Conservation (phyloP, 176 grass and related monocot genomes). For the Phoenix roebelenii region DNA sequence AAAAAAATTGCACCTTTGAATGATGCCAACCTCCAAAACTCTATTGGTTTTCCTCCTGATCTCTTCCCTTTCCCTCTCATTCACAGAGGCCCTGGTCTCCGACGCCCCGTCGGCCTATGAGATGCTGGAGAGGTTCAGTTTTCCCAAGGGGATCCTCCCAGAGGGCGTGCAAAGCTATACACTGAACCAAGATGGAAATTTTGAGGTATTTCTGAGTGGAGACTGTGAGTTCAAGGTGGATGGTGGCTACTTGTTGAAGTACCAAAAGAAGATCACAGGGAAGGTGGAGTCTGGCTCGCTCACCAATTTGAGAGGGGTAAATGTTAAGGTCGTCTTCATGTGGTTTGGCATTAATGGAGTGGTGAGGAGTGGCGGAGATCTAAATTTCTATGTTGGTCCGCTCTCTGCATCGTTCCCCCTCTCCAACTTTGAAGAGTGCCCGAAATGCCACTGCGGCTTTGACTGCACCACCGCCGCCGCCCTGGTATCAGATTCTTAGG, state of each 20-base stretch:
- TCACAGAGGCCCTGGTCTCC: background rate
- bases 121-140: constrained; percentile 37
- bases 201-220: constrained; percentile 20
- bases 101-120: constrained; percentile 27
- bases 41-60: background rate
- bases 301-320: constrained; percentile 12
- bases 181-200: constrained; percentile 18
- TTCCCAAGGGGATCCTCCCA: constrained; percentile 42
- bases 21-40: no score
- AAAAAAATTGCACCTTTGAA: no score
- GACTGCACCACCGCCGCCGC: background rate
- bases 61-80: background rate
- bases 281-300: constrained; percentile 24
- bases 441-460: constrained; percentile 24
- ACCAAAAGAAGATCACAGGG: constrained; percentile 26
- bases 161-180: constrained; percentile 22
- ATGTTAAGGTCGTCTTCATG: constrained; percentile 25
- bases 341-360: constrained; percentile 32
- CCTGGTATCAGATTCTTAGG: no score
- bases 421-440: constrained; percentile 32
- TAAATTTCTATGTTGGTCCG: constrained; percentile 32
- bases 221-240: constrained; percentile 33
- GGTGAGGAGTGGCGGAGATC: constrained; percentile 5
- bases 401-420: constrained; percentile 29
- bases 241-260: constrained; percentile 33